phyloP scores from a whole-genome alignment of 139 green algal species.

The Astrephomene gubernaculifera region DNA sequence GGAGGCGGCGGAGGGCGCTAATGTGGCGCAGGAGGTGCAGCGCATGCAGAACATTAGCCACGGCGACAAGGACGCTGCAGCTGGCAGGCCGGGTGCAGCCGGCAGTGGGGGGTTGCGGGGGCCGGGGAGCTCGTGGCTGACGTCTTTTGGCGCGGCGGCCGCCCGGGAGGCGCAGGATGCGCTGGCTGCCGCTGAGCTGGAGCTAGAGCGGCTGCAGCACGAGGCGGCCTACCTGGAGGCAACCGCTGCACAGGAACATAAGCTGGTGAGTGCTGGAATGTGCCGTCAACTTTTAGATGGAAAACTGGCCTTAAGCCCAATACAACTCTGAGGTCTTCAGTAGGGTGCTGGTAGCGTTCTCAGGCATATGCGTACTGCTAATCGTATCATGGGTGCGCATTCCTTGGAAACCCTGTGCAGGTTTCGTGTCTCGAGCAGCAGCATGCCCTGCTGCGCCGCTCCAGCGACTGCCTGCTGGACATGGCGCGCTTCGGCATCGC shows the following conservation, averaged over 20 bases:
- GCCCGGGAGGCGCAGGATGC: not conserved
- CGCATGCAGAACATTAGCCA: not conserved
- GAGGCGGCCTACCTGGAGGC: constrained; percentile 26
- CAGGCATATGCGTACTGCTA: not conserved
- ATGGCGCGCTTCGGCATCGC: constrained; percentile 28
- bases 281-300: no score
- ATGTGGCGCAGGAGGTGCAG: not conserved
- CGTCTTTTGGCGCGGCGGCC: not conserved
- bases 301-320: no score
- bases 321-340: no score
- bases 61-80: not conserved
- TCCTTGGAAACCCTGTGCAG: no score
- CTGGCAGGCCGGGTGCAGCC: not conserved
- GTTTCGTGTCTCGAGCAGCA: not conserved
- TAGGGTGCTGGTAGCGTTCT: no score
- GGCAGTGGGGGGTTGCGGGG: not conserved
- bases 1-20: not conserved
- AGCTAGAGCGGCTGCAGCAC: constrained; percentile 30
- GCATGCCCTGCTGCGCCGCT: constrained; percentile 3
- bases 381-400: no score
- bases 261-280: constrained; percentile 14
- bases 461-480: constrained; percentile 11
- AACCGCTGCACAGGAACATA: not conserved
- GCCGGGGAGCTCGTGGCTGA: not conserved
- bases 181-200: not conserved